phyloP scores from a whole-genome alignment of 2,329 filamentous ascomycete species.

The Diaporthe longicolla region DNA sequence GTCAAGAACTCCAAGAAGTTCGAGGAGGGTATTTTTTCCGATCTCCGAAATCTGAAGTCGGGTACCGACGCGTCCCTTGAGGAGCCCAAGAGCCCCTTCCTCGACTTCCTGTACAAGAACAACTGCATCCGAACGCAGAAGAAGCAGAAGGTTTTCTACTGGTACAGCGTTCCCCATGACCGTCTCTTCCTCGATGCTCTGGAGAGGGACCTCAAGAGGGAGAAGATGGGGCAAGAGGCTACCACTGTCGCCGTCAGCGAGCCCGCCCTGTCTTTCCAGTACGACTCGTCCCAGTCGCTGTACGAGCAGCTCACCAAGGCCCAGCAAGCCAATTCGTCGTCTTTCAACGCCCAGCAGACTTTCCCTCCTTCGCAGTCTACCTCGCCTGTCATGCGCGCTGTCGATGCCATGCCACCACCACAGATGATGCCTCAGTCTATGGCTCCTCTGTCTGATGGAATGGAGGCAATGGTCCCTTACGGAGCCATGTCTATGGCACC shows the following conservation, averaged over 20 bases:
- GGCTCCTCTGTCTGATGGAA: constrained; percentile 71
- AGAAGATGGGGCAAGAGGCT: constrained; percentile 99
- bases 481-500: constrained; percentile 79
- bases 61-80: constrained; percentile 98
- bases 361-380: constrained; percentile 83
- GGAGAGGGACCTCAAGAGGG: constrained; percentile 96
- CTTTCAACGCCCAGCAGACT: constrained; percentile 86
- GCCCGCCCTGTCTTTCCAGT: constrained; percentile 97
- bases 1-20: constrained; percentile 99
- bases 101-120: constrained; percentile 99
- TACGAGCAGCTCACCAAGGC: constrained; percentile 99
- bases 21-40: constrained; percentile 99
- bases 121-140: constrained; percentile 99
- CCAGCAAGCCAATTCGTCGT: constrained; percentile 98
- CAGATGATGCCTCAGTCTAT: constrained; percentile 69
- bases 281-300: constrained; percentile 98
- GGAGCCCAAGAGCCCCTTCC: constrained; percentile 97
- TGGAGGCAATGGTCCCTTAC: constrained; percentile 82
- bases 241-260: constrained; percentile 97
- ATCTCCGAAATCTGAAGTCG: constrained; percentile 97
- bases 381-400: constrained; percentile 89
- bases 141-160: constrained; percentile 99
- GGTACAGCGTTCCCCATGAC: constrained; percentile 99
- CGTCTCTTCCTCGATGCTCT: constrained; percentile 96
- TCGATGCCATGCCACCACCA: constrained; percentile 90